phyloP scores from a whole-genome alignment of 2,329 filamentous ascomycete genomes.

The Teratosphaeria pseudoeucalypti region DNA sequence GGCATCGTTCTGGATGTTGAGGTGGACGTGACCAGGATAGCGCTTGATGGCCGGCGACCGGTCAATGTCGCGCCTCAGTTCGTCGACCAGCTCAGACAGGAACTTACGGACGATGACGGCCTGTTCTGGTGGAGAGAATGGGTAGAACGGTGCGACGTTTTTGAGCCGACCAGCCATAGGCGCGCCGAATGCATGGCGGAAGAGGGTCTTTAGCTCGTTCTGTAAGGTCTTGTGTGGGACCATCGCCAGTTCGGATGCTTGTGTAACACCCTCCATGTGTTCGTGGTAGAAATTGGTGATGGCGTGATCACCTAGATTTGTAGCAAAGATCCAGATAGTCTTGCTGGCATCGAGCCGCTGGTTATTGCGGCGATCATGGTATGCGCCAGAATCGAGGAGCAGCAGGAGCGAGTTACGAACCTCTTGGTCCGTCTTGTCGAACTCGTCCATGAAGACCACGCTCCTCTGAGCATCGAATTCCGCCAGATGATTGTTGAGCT shows the following conservation, averaged over 20 bases:
- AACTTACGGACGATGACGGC: slow-evolving; percentile 35
- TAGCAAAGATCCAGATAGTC: slow-evolving; percentile 41
- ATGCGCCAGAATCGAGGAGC: slow-evolving; percentile 37
- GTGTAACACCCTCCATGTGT: slow-evolving; percentile 14
- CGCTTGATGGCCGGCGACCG: slow-evolving; percentile 19
- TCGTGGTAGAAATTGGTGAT: slow-evolving; percentile 33
- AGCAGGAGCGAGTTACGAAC: slow-evolving; percentile 36
- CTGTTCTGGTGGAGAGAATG: slow-evolving; percentile 31
- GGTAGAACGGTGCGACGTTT: slow-evolving; percentile 34
- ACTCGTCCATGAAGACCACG: slow-evolving; percentile 44
- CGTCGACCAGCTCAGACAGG: slow-evolving; percentile 27
- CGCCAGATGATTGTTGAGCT: slow-evolving; percentile 40
- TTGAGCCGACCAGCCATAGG: slow-evolving; percentile 35
- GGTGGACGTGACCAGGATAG: slow-evolving; percentile 25
- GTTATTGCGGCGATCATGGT: slow-evolving; percentile 30
- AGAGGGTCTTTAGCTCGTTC: slow-evolving; percentile 16
- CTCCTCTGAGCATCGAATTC: slow-evolving; percentile 25
- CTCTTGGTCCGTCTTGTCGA: slow-evolving; percentile 36
- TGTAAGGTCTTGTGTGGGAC: slow-evolving; percentile 13
- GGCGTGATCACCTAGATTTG: slow-evolving; percentile 31
- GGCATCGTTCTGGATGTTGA: slow-evolving; percentile 22
- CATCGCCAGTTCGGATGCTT: slow-evolving; percentile 8
- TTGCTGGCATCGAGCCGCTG: slow-evolving; percentile 32
- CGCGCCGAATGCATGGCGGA: slow-evolving; percentile 16
- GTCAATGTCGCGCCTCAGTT: slow-evolving; percentile 18